A percentile compares a stretch with the other conserved stretches of the same genome.
Conservation (phyloP, 163 green algal genomes). For the Chlamydomonas reinhardtii region DNA sequence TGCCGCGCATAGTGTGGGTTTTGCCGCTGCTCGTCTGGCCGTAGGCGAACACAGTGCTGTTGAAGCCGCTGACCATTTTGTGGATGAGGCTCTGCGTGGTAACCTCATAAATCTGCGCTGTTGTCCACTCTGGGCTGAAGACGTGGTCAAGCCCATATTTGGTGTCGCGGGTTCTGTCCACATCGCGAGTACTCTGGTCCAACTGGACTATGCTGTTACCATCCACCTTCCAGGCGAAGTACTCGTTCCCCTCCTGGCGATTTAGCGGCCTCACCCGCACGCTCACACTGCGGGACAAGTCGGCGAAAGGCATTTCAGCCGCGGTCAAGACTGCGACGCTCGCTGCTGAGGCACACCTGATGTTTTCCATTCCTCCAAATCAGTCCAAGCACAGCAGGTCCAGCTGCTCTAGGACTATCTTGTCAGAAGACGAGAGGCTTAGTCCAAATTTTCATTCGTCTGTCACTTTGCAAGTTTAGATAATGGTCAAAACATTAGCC, state of each 20-base stretch:
- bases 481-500: no score
- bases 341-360: constrained; percentile 48
- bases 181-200: constrained; percentile 50
- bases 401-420: no score
- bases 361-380: constrained; percentile 59
- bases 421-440: no score
- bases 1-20: constrained; percentile 96
- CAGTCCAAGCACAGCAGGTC: no score
- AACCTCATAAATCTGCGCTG: constrained; percentile 78
- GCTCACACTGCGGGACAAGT: constrained; percentile 75
- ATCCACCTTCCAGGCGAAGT: constrained; percentile 78
- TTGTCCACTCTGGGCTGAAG: constrained; percentile 77
- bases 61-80: constrained; percentile 93
- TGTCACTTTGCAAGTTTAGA: no score
- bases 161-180: constrained; percentile 55
- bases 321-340: not conserved
- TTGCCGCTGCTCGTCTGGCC: constrained; percentile 96
- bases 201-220: constrained; percentile 75
- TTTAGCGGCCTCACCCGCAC: constrained; percentile 90
- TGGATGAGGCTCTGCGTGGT: constrained; percentile 78
- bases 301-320: not conserved
- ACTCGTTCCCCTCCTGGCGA: constrained; percentile 75
- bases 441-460: no score
- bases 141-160: constrained; percentile 89
- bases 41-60: constrained; percentile 97